A percentile compares a stretch with the other conserved stretches of the same genome.
phyloP scores from a whole-genome alignment of 768 basidiomycete species.

The Russula vinacea region DNA sequence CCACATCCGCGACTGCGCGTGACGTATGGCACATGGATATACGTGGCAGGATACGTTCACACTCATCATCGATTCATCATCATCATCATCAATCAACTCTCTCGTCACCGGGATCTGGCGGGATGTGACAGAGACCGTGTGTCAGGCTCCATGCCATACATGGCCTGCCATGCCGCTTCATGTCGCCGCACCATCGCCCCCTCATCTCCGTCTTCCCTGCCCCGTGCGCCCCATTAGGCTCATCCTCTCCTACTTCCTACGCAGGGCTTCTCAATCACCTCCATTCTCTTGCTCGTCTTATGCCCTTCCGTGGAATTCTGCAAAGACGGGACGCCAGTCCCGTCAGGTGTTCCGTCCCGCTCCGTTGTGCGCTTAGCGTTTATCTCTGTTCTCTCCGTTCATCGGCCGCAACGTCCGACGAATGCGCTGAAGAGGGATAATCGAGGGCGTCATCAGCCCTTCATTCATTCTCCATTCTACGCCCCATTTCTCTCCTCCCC shows the following conservation, averaged over 20 bases:
- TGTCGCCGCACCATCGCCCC: constrained; percentile 26
- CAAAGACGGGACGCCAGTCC: neutral
- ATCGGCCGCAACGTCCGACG: constrained; percentile 17
- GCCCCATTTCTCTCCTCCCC: constrained; percentile 1
- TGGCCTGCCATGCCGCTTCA: constrained; percentile 10
- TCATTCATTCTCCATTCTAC: constrained; percentile 8
- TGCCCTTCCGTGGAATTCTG: constrained; percentile 2
- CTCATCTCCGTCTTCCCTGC: constrained; percentile 24
- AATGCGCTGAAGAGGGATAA: constrained; percentile 6
- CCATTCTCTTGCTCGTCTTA: constrained; percentile 2
- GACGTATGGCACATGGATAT: neutral
- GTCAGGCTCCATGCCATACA: constrained; percentile 23
- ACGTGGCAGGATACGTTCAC: constrained; percentile 8
- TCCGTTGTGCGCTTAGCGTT: neutral
- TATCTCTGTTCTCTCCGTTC: neutral
- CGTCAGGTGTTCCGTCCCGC: constrained; percentile 3
- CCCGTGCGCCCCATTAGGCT: constrained; percentile 26
- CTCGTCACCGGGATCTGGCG: constrained; percentile 25
- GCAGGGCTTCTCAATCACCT: constrained; percentile 16
- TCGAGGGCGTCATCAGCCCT: constrained; percentile 1
- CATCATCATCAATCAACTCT: constrained; percentile 4
- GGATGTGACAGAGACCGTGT: constrained; percentile 22
- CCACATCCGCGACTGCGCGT: constrained; percentile 14
- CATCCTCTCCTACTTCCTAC: constrained; percentile 13
- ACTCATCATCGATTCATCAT: constrained; percentile 2